Percentiles rank a stretch among this genome's conserved stretches.
Evolutionary conservation across 305 asterid species (phyloP).

Genomic region (Ilex paraguariensis): DNA sequence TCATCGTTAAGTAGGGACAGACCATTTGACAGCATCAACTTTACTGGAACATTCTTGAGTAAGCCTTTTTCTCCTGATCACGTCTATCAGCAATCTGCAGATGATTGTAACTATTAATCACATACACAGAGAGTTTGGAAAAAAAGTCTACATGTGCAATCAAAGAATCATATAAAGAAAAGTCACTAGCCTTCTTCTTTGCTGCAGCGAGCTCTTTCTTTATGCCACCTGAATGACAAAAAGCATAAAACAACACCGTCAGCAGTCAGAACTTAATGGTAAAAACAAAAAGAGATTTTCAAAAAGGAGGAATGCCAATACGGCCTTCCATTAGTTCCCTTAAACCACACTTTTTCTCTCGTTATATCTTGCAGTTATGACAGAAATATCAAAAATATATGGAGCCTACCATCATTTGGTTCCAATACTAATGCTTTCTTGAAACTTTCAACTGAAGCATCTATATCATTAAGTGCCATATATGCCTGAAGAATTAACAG

Average conservation of each 20-base stretch:
- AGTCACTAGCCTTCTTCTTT: conserved; percentile 28
- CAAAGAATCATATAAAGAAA: background rate
- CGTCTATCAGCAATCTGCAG: conserved; percentile 35
- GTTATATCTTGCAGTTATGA: too few species aligned
- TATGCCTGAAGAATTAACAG: conserved; percentile 24
- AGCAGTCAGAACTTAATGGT: background rate
- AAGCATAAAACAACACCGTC: background rate
- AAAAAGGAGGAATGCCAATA: too few species aligned
- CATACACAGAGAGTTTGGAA: too few species aligned
- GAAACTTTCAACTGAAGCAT: conserved; percentile 34
- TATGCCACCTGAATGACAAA: conserved; percentile 25
- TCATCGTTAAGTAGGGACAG: background rate
- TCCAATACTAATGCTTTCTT: conserved; percentile 33
- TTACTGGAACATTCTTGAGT: conserved; percentile 33
- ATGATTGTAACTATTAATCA: too few species aligned
- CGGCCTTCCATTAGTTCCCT: too few species aligned
- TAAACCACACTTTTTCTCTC: too few species aligned
- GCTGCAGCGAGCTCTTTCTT: conserved; percentile 35
- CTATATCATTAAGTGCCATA: conserved; percentile 33
- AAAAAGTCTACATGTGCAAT: too few species aligned
- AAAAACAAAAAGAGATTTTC: background rate
- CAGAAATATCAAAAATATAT: background rate
- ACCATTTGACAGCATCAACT: conserved; percentile 3
- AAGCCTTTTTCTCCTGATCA: conserved; percentile 30
- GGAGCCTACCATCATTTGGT: conserved; percentile 29